Evolutionary conservation across 345 rosid genomes (phyloP).

Genomic region (Sonneratia caseolaris): DNA sequence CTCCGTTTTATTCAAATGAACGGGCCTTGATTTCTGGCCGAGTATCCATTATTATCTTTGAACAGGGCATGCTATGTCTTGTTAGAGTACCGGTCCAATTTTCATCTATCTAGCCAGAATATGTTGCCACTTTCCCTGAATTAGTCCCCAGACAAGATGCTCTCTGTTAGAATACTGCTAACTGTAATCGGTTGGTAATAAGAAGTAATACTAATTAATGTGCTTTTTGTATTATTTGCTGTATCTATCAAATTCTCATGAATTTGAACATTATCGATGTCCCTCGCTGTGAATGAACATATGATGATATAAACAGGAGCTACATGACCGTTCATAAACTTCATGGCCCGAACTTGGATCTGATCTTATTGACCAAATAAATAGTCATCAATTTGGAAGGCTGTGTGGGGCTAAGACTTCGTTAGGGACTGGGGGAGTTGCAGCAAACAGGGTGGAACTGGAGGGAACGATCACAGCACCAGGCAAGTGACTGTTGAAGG

Average conservation of each 20-base stretch:
- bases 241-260: background rate
- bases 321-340: background rate
- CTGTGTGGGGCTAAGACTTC: background rate
- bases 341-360: constrained; percentile 34
- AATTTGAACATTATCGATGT: background rate
- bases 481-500: constrained; percentile 72
- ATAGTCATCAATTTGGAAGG: background rate
- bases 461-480: constrained; percentile 24
- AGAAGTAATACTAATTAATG: background rate
- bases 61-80: too few species aligned
- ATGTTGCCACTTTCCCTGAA: too few species aligned
- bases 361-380: constrained; percentile 33
- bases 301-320: background rate
- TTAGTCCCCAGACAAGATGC: too few species aligned
- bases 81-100: too few species aligned
- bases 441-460: constrained; percentile 39
- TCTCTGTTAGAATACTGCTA: too few species aligned
- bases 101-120: too few species aligned
- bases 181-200: too few species aligned
- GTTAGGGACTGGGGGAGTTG: constrained; percentile 44
- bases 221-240: background rate
- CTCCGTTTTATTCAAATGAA: too few species aligned
- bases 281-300: background rate
- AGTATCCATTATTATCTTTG: too few species aligned
- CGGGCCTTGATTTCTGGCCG: too few species aligned